Evolutionary conservation across 257 asterid genomes (phyloP).

Genomic region (Scutellaria baicalensis): DNA sequence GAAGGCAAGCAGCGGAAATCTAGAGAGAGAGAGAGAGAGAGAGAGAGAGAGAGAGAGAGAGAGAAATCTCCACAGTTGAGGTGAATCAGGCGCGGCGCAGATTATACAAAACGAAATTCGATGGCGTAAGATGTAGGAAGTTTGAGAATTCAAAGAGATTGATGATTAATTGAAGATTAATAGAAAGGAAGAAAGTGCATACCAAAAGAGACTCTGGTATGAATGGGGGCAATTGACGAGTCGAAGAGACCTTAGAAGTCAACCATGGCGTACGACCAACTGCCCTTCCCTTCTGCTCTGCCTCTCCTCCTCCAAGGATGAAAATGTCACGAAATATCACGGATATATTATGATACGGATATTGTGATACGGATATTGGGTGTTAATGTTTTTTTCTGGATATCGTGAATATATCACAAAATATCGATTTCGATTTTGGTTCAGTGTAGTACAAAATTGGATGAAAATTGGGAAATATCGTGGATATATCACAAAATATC

Average conservation of each 20-base stretch:
- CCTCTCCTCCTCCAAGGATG: too few relatives aligned
- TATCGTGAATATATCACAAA: too few relatives aligned
- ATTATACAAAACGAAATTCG: background rate
- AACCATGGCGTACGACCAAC: slow-evolving; percentile 12
- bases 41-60: too few relatives aligned
- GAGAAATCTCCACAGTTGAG: background rate
- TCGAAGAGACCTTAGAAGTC: slow-evolving; percentile 12
- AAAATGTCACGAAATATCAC: too few relatives aligned
- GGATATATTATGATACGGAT: too few relatives aligned
- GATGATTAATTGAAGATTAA: background rate
- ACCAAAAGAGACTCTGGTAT: background rate
- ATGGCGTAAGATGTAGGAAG: background rate
- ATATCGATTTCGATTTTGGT: too few relatives aligned
- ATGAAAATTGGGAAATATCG: too few relatives aligned
- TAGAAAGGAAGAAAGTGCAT: background rate
- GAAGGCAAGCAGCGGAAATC: background rate
- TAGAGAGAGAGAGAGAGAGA: slow-evolving; percentile 4
- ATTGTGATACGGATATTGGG: too few relatives aligned
- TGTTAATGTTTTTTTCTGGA: too few relatives aligned
- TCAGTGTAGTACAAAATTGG: too few relatives aligned
- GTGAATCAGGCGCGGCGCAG: background rate
- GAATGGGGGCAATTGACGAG: background rate
- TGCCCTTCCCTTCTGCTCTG: background rate
- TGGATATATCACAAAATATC: too few relatives aligned
- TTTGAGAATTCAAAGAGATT: background rate